phyloP scores from a whole-genome alignment of 2,329 filamentous ascomycete genomes.

The Trichoderma koningii region DNA sequence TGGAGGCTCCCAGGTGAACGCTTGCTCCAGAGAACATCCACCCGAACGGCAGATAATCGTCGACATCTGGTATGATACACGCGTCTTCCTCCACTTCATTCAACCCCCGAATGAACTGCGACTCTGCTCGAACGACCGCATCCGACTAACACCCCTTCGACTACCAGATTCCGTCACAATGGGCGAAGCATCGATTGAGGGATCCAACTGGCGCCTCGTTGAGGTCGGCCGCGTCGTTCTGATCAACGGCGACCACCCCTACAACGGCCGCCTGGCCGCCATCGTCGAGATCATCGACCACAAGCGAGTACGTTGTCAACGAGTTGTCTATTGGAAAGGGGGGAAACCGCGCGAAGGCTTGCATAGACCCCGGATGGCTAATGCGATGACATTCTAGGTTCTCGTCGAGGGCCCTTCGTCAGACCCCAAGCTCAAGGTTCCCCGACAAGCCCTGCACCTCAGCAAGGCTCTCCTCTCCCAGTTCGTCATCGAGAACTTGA shows the following conservation, averaged over 20 bases:
- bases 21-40: slow-evolving; percentile 43
- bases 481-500: slow-evolving; percentile 82
- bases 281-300: slow-evolving; percentile 99
- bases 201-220: slow-evolving; percentile 90
- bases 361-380: slow-evolving; percentile 31
- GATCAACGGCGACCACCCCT: slow-evolving; percentile 77
- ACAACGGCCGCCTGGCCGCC: slow-evolving; percentile 81
- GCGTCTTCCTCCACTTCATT: slow-evolving; percentile 34
- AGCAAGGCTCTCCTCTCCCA: slow-evolving; percentile 84
- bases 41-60: slow-evolving; percentile 44
- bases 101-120: slow-evolving; percentile 29
- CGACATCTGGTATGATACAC: slow-evolving; percentile 45
- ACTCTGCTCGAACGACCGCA: slow-evolving; percentile 28
- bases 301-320: slow-evolving; percentile 84
- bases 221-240: slow-evolving; percentile 98
- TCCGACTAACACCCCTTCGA: slow-evolving; percentile 39
- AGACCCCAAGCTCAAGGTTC: slow-evolving; percentile 75
- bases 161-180: slow-evolving; percentile 60
- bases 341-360: slow-evolving; percentile 3
- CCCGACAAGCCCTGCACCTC: slow-evolving; percentile 84
- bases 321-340: not conserved
- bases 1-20: slow-evolving; percentile 43
- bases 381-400: slow-evolving; percentile 60
- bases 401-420: slow-evolving; percentile 92
- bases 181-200: slow-evolving; percentile 80